Conservation (phyloP, 306 rosid species). For the Adenanthera pavonina region DNA sequence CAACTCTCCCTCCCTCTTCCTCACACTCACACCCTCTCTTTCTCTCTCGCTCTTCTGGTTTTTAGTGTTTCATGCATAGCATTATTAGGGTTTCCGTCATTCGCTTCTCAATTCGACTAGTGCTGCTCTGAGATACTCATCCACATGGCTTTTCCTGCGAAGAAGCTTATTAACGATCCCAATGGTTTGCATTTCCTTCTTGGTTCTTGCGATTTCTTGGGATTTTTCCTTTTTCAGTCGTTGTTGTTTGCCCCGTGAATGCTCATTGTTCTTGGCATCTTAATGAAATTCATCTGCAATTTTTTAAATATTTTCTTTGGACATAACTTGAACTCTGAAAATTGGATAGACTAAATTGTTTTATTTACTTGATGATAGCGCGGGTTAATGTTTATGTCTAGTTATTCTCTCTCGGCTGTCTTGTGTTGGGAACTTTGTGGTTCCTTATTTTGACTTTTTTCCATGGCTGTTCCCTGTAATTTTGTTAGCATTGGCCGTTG, state of each 20-base stretch:
- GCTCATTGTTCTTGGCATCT: background rate
- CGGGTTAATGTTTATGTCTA: background rate
- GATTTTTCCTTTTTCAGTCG: background rate
- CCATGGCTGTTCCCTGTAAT: constrained; percentile 7
- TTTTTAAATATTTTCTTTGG: constrained; percentile 1
- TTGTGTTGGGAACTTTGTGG: constrained; percentile 15
- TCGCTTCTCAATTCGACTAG: constrained; percentile 27
- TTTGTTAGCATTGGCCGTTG: constrained; percentile 37
- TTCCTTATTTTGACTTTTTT: constrained; percentile 22
- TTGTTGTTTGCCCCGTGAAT: background rate
- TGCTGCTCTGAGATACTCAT: background rate
- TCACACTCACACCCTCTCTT: constrained; percentile 4
- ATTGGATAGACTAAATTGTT: constrained; percentile 8
- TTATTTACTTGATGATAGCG: background rate
- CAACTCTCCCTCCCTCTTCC: constrained; percentile 40
- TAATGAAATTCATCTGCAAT: constrained; percentile 22
- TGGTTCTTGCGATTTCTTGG: constrained; percentile 13
- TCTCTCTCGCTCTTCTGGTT: constrained; percentile 13
- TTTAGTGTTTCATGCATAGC: constrained; percentile 55
- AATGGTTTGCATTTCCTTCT: constrained; percentile 50
- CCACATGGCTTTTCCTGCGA: constrained; percentile 72
- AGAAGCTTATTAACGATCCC: constrained; percentile 92
- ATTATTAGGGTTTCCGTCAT: constrained; percentile 56
- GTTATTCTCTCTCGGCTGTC: constrained; percentile 18
- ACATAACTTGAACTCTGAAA: background rate